A percentile compares a stretch with the other conserved stretches of the same genome.
Evolutionary conservation across 2,329 filamentous ascomycete genomes (phyloP).

Genomic region (Shiraia sp.): DNA sequence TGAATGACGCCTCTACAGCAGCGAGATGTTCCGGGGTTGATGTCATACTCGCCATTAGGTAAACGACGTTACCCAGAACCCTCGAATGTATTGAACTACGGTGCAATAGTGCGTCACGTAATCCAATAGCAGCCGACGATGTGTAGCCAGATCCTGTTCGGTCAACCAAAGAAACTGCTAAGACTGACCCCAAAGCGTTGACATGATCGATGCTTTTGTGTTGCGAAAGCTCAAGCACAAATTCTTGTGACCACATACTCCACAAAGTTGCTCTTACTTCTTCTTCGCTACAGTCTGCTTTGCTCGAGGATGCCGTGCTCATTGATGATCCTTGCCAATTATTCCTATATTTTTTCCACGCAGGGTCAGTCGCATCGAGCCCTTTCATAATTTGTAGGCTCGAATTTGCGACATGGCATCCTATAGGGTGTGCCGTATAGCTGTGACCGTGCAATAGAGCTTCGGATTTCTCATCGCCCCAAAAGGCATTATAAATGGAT

Average conservation of each 20-base stretch:
- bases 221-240: slow-evolving; percentile 64
- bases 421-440: slow-evolving; percentile 82
- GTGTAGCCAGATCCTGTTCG: slow-evolving; percentile 57
- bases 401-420: slow-evolving; percentile 76
- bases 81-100: slow-evolving; percentile 57
- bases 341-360: neutral
- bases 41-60: slow-evolving; percentile 60
- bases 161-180: slow-evolving; percentile 66
- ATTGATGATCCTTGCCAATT: slow-evolving; percentile 4
- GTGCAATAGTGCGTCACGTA: slow-evolving; percentile 56
- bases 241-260: slow-evolving; percentile 70
- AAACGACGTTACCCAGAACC: slow-evolving; percentile 64
- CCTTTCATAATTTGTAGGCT: slow-evolving; percentile 61
- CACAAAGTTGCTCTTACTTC: slow-evolving; percentile 49
- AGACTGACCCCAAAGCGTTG: slow-evolving; percentile 74
- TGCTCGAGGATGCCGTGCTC: slow-evolving; percentile 2
- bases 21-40: slow-evolving; percentile 19
- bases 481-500: slow-evolving; percentile 72
- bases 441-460: slow-evolving; percentile 83
- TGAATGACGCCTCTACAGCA: slow-evolving; percentile 24
- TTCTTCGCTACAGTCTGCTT: slow-evolving; percentile 5
- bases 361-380: neutral
- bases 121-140: slow-evolving; percentile 57
- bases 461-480: slow-evolving; percentile 73
- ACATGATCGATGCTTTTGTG: slow-evolving; percentile 63